These are phyloP conservation scores for Karstenula rhodostoma DNA, from an alignment of 2,329 filamentous ascomycete genomes.

Conservation along the genomic window DNA sequence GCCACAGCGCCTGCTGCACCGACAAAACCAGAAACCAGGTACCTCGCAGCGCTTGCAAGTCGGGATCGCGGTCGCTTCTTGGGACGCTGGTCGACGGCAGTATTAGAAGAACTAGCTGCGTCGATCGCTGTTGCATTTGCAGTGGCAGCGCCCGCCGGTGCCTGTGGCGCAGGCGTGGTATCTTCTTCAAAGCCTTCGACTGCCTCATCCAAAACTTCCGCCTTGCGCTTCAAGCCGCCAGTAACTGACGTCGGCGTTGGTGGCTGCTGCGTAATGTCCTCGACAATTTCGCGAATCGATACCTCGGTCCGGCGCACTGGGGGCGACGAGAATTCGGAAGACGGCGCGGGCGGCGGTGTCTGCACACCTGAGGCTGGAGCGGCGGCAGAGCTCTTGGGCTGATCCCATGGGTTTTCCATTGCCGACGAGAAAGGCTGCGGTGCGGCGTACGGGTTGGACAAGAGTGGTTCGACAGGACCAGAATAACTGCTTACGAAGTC, in stretches of 20 bases:
- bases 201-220: conserved; percentile 33
- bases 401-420: conserved; percentile 18
- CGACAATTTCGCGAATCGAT: conserved; percentile 45
- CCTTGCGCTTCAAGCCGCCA: conserved; percentile 41
- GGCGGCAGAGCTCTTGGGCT: conserved; percentile 1
- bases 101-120: not conserved
- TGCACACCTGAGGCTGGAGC: conserved; percentile 24
- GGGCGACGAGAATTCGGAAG: conserved; percentile 20
- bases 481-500: not conserved
- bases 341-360: conserved; percentile 28
- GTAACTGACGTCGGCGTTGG: conserved; percentile 39
- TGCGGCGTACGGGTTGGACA: conserved; percentile 4
- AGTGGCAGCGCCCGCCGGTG: not conserved
- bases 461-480: not conserved
- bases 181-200: not conserved
- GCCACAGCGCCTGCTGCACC: conserved; percentile 9
- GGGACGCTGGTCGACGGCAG: conserved; percentile 2
- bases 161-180: not conserved
- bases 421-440: not conserved
- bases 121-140: not conserved
- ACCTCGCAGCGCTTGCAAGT: conserved; percentile 7
- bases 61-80: conserved; percentile 14
- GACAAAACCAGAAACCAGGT: conserved; percentile 4
- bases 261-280: conserved; percentile 34
- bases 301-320: conserved; percentile 36